A percentile compares a stretch with the other conserved stretches of the same genome.
These are phyloP conservation scores for Diaporthe aspalathi DNA, from an alignment of 2,329 filamentous ascomycete genomes.

Conservation along the genomic window DNA sequence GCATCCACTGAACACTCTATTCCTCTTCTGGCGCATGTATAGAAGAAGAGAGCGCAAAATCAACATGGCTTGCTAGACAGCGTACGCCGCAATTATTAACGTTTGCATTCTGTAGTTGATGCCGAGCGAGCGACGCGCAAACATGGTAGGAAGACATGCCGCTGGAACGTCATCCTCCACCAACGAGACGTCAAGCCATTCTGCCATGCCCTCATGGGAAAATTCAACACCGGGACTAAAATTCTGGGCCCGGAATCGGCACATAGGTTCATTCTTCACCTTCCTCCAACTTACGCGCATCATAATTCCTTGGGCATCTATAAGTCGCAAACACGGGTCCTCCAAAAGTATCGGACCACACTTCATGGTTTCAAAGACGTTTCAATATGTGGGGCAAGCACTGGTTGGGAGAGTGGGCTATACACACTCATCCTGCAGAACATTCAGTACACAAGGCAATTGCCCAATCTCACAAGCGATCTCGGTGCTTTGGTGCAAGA, in stretches of 20 bases:
- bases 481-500: neutral
- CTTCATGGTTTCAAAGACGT: neutral
- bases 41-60: no score
- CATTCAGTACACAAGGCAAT: neutral
- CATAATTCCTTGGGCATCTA: neutral
- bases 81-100: no score
- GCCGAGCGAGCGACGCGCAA: no score
- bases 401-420: neutral
- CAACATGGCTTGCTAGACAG: no score
- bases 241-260: neutral
- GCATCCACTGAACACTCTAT: neutral
- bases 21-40: no score
- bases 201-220: neutral
- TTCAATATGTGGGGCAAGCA: neutral
- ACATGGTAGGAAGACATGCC: neutral
- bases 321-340: neutral
- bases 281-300: neutral
- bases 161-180: neutral
- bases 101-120: no score
- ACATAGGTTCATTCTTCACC: neutral
- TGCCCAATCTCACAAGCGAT: neutral
- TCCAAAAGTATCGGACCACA: neutral
- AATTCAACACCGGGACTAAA: neutral
- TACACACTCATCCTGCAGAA: neutral
- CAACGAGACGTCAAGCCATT: neutral